These are phyloP conservation scores for Phyllosticta citribraziliensis DNA, from an alignment of 2,329 filamentous ascomycete genomes.

Conservation along the genomic window DNA sequence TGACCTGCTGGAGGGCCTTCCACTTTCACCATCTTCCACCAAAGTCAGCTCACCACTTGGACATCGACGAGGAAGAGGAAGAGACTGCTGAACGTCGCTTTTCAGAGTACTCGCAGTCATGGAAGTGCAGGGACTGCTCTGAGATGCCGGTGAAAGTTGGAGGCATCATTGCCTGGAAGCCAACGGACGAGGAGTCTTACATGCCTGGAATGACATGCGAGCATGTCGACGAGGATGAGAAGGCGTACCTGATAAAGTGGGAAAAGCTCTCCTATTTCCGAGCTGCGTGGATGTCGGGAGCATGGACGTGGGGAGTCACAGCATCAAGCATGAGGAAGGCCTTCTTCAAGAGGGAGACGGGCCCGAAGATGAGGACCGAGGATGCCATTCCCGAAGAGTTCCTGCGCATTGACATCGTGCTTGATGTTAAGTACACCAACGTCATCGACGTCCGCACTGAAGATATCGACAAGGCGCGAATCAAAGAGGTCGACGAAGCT, in stretches of 20 bases:
- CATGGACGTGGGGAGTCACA: conserved; percentile 74
- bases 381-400: conserved; percentile 85
- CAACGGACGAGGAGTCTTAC: conserved; percentile 49
- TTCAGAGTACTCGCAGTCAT: conserved; percentile 62
- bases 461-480: conserved; percentile 60
- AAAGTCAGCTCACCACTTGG: conserved; percentile 32
- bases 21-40: conserved; percentile 75
- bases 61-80: conserved; percentile 34
- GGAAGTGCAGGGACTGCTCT: conserved; percentile 72
- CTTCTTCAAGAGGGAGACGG: conserved; percentile 62
- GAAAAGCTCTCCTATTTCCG: conserved; percentile 69
- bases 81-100: conserved; percentile 53
- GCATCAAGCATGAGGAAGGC: conserved; percentile 55
- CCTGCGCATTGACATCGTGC: conserved; percentile 77
- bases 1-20: conserved; percentile 63
- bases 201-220: conserved; percentile 42
- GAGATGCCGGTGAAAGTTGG: conserved; percentile 58
- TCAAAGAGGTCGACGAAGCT: conserved; percentile 62
- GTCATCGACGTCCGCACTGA: conserved; percentile 50
- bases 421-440: conserved; percentile 63
- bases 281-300: conserved; percentile 76
- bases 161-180: conserved; percentile 81
- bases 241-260: conserved; percentile 92
- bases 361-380: conserved; percentile 59
- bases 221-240: conserved; percentile 61